Conservation (phyloP, 2,329 filamentous ascomycete genomes). For the Trichoderma polysporum region DNA sequence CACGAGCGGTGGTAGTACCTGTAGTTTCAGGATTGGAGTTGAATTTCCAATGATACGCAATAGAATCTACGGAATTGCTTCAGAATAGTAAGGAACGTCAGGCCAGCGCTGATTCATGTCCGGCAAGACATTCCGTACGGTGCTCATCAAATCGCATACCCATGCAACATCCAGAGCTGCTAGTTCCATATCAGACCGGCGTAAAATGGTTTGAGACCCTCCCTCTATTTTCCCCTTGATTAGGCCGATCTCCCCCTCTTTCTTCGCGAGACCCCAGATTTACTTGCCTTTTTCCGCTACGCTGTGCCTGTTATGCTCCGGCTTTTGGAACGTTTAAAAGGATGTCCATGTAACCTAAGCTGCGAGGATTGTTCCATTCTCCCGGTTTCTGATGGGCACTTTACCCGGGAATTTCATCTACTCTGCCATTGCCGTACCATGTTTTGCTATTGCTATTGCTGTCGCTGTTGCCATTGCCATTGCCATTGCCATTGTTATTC, state of each 20-base stretch:
- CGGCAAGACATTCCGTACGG: background rate
- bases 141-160: background rate
- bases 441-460: background rate
- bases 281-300: background rate
- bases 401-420: conserved; percentile 1
- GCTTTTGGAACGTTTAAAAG: background rate
- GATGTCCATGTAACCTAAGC: background rate
- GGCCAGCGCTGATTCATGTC: background rate
- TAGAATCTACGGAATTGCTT: background rate
- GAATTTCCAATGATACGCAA: background rate
- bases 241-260: conserved; percentile 8
- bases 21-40: background rate
- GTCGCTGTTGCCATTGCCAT: background rate
- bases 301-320: background rate
- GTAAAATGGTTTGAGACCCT: background rate
- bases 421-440: background rate
- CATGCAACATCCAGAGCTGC: background rate
- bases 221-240: conserved; percentile 14
- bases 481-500: background rate
- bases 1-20: too few species aligned
- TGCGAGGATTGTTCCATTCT: conserved; percentile 2
- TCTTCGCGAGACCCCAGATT: conserved; percentile 10
- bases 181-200: background rate
- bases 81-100: too few species aligned
- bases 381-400: background rate